Evolutionary conservation across 345 rosid species (phyloP), one percentile per base, ranked within the genome.

Genomic region (Sonneratia alba): DNA sequence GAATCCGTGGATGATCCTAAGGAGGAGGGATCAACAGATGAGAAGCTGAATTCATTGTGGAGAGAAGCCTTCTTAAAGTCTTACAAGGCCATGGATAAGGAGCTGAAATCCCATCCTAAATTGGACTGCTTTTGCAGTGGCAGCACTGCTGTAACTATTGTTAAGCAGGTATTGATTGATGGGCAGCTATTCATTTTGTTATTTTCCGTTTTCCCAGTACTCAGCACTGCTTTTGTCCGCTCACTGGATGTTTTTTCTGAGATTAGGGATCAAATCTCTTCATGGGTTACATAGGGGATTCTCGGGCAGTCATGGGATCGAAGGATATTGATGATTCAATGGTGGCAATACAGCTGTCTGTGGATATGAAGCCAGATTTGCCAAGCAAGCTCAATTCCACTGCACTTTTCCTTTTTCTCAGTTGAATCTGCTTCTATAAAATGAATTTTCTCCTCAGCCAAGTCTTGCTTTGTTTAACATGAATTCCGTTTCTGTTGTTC

Each of bases 121-220:
- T 79, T 96, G 81, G 98, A 96, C 73, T 92, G 97, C 86, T 92
- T 96, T 86, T 96, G 98, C 73, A 96, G 99, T 75, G 99, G 99
- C 75, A 87, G 99, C 85, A 96, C 99, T 42, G 92, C 99, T 32
- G 87, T 92, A 66, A 87, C 97, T 11, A 76, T 96, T 51, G 85
- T 96, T 55, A 96, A 91, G 83, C 99, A 96, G 92, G 99, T 89
- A 80, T 70, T 47, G 19, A 43, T 68, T 62, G 75, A 75, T 70
- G 36, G 40, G 49, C 38, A 68, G 3, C 66, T 27, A 47, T 47
- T 47, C 51, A 13, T 19, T 7, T 61, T 21, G 32, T 18, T 34
- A 21, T 21, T 6, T 27, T 27, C 32, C 32, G 1, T 27, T 2
- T 11, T 57, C n/a, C 9, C 38, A 27, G 13, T 66, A 34, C 36